Percentiles rank a stretch among this genome's conserved stretches.
Evolutionary conservation across 192 early-diverging fungal genomes (phyloP).

Genomic region (Backusella tuberculispora): DNA sequence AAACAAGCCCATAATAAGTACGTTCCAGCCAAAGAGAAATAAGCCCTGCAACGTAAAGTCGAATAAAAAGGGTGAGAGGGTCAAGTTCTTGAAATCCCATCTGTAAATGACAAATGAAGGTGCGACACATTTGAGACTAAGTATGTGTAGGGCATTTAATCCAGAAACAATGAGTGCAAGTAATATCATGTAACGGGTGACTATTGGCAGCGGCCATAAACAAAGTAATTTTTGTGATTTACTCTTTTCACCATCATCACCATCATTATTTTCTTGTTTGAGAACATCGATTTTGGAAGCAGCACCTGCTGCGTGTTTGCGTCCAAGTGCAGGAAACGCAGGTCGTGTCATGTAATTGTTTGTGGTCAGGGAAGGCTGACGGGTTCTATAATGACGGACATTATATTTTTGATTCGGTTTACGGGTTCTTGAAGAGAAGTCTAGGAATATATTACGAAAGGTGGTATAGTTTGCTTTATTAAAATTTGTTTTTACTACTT

Average conservation of each 20-base stretch:
- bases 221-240: constrained; percentile 43
- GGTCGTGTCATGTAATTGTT: not conserved
- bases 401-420: constrained; percentile 24
- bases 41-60: constrained; percentile 29
- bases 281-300: constrained; percentile 3
- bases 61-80: constrained; percentile 44
- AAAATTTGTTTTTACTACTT: not conserved
- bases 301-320: not conserved
- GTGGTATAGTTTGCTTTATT: not conserved
- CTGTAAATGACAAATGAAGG: constrained; percentile 36
- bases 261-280: not conserved
- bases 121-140: constrained; percentile 29
- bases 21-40: constrained; percentile 46
- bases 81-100: constrained; percentile 43
- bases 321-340: not conserved
- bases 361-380: constrained; percentile 3
- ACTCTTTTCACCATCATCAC: constrained; percentile 13
- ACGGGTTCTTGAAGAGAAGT: constrained; percentile 1
- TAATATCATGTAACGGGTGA: constrained; percentile 40
- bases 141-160: constrained; percentile 17
- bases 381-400: constrained; percentile 17
- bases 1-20: constrained; percentile 55
- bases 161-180: constrained; percentile 34
- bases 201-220: constrained; percentile 43
- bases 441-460: constrained; percentile 14